phyloP scores from a whole-genome alignment of 2,329 filamentous ascomycete species.

The Cladosporium sp. region DNA sequence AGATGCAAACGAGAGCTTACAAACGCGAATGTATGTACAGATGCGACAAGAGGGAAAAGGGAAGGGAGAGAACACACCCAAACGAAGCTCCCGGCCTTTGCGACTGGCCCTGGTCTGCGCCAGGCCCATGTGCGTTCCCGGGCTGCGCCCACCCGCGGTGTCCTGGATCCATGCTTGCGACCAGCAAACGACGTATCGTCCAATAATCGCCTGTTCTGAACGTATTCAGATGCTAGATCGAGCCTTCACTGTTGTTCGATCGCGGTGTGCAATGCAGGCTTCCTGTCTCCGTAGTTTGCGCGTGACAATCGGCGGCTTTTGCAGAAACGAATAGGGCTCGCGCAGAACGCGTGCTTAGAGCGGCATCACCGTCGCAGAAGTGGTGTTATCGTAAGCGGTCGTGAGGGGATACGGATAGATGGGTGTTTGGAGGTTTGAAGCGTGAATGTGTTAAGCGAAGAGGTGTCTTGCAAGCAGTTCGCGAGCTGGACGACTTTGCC shows the following conservation, averaged over 20 bases:
- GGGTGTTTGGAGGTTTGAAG: neutral
- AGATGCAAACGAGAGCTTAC: neutral
- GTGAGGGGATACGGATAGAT: neutral
- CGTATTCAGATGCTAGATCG: neutral
- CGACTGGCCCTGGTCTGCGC: conserved; percentile 22
- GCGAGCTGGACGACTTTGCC: conserved; percentile 3
- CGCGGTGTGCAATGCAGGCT: neutral
- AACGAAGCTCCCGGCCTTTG: conserved; percentile 26
- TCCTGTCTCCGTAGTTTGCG: conserved; percentile 3
- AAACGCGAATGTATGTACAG: neutral
- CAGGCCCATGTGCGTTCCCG: conserved; percentile 23
- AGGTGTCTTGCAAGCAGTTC: neutral
- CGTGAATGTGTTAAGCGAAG: neutral
- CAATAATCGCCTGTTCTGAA: neutral
- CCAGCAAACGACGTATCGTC: neutral
- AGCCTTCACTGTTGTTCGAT: neutral
- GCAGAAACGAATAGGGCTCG: neutral
- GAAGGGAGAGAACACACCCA: conserved; percentile 24
- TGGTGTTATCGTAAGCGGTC: neutral
- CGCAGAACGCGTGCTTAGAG: conserved; percentile 7
- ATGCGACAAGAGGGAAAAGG: neutral
- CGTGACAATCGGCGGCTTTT: conserved; percentile 7
- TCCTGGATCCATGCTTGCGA: conserved; percentile 15
- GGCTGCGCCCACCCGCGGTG: conserved; percentile 28
- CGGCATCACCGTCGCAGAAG: conserved; percentile 5